Conservation (phyloP, 331 rosid species). For the Malus hybrid region DNA sequence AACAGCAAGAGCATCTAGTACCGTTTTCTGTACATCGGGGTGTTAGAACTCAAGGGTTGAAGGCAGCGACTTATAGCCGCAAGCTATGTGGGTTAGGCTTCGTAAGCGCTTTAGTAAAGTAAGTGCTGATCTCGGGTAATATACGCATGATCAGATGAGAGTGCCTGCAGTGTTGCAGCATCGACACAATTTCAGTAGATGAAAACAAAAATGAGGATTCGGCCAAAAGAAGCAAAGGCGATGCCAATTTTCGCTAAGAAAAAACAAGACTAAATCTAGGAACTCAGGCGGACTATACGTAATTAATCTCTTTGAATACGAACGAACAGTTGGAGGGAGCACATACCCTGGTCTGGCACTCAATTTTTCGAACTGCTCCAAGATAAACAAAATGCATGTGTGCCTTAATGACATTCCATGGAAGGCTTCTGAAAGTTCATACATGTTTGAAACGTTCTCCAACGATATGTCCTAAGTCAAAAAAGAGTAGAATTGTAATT, state of each 20-base stretch:
- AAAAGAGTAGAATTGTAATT: slow-evolving; percentile 3
- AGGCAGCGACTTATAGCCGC: slow-evolving; percentile 43
- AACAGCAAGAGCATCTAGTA: slow-evolving; percentile 33
- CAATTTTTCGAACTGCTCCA: slow-evolving; percentile 91
- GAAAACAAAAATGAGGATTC: not conserved
- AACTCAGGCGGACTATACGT: not conserved
- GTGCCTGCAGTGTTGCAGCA: slow-evolving; percentile 61
- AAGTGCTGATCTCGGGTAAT: slow-evolving; percentile 68
- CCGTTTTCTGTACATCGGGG: slow-evolving; percentile 66
- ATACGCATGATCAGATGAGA: slow-evolving; percentile 61
- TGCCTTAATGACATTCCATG: slow-evolving; percentile 87
- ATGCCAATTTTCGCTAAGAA: not conserved
- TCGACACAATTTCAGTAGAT: slow-evolving; percentile 19
- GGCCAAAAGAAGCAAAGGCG: not conserved
- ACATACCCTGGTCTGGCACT: slow-evolving; percentile 80
- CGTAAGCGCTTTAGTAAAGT: slow-evolving; percentile 74
- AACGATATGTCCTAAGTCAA: slow-evolving; percentile 70
- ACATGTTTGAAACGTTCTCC: slow-evolving; percentile 90
- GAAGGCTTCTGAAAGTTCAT: slow-evolving; percentile 97
- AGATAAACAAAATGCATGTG: slow-evolving; percentile 78
- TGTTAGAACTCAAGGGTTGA: slow-evolving; percentile 60
- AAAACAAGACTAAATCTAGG: not conserved
- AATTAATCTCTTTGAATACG: not conserved
- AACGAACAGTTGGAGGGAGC: not conserved
- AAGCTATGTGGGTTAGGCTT: slow-evolving; percentile 55